Evolutionary conservation across 2,329 filamentous ascomycete species (phyloP).

Genomic region (Nothophaeocryptopus gaeumannii): DNA sequence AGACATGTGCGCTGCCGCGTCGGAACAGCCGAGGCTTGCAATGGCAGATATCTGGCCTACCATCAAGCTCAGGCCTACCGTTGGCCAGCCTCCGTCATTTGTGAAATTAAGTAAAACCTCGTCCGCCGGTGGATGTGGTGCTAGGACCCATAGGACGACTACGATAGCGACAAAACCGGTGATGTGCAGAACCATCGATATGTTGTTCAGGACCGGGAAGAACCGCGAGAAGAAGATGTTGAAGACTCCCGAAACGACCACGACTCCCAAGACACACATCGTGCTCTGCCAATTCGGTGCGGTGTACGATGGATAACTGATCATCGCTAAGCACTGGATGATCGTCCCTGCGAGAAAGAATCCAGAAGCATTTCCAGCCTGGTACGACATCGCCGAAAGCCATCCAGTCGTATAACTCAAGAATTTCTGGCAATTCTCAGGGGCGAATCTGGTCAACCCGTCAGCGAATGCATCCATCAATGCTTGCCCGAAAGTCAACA

Average conservation of each 20-base stretch:
- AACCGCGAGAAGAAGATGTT: conserved; percentile 20
- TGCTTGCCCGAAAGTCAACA: background rate
- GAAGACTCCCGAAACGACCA: conserved; percentile 22
- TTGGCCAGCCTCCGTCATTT: conserved; percentile 29
- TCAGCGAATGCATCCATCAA: background rate
- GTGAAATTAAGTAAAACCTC: conserved; percentile 32
- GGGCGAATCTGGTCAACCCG: conserved; percentile 10
- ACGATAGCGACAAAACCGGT: conserved; percentile 20
- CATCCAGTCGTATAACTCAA: conserved; percentile 30
- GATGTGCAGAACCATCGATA: conserved; percentile 20
- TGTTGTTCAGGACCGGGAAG: conserved; percentile 21
- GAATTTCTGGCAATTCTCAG: conserved; percentile 19
- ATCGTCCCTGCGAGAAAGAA: conserved; percentile 23
- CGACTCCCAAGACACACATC: conserved; percentile 19
- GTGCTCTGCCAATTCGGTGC: conserved; percentile 22
- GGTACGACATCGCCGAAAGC: conserved; percentile 20
- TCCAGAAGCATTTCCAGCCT: conserved; percentile 23
- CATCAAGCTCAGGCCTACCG: conserved; percentile 29
- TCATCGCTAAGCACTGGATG: conserved; percentile 21
- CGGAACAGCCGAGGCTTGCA: conserved; percentile 20
- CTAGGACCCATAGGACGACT: conserved; percentile 18
- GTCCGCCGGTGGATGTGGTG: conserved; percentile 23
- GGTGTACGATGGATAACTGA: conserved; percentile 19
- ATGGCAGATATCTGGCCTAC: conserved; percentile 29
- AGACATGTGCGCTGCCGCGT: conserved; percentile 22